These are phyloP conservation scores for Mrakia frigida DNA, from an alignment of 768 basidiomycete species.

Conservation along the genomic window DNA sequence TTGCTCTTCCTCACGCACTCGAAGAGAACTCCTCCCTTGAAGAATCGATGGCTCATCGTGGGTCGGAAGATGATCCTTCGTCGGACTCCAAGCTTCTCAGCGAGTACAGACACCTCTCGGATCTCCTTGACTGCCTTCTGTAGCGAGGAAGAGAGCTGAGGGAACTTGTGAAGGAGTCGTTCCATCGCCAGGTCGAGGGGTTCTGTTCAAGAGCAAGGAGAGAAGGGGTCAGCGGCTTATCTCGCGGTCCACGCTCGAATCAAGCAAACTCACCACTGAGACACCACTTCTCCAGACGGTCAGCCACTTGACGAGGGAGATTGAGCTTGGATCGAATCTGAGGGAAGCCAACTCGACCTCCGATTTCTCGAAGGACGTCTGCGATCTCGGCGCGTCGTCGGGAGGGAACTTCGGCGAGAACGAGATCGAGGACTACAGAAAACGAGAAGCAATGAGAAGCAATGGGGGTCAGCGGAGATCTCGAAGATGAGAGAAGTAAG, in stretches of 20 bases:
- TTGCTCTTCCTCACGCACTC: slow-evolving; percentile 46
- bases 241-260: slow-evolving; percentile 44
- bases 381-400: slow-evolving; percentile 56
- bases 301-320: slow-evolving; percentile 60
- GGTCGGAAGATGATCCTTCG: slow-evolving; percentile 65
- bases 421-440: slow-evolving; percentile 53
- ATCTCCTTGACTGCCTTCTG: slow-evolving; percentile 51
- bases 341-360: slow-evolving; percentile 18
- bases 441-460: too few species aligned
- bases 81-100: slow-evolving; percentile 58
- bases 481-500: background rate
- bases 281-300: slow-evolving; percentile 65
- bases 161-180: slow-evolving; percentile 31
- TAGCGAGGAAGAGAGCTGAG: slow-evolving; percentile 26
- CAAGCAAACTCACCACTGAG: slow-evolving; percentile 33
- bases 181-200: slow-evolving; percentile 28
- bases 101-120: slow-evolving; percentile 58
- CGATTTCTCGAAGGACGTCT: slow-evolving; percentile 53
- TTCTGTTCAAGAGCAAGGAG: slow-evolving; percentile 9
- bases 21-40: slow-evolving; percentile 68
- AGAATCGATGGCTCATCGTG: slow-evolving; percentile 59
- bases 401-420: slow-evolving; percentile 59
- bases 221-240: background rate
- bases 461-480: background rate
- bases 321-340: slow-evolving; percentile 29